A percentile compares a stretch with the other conserved stretches of the same genome.
Conservation (phyloP, 495 filamentous ascomycete genomes). For the Monascus purpureus region DNA sequence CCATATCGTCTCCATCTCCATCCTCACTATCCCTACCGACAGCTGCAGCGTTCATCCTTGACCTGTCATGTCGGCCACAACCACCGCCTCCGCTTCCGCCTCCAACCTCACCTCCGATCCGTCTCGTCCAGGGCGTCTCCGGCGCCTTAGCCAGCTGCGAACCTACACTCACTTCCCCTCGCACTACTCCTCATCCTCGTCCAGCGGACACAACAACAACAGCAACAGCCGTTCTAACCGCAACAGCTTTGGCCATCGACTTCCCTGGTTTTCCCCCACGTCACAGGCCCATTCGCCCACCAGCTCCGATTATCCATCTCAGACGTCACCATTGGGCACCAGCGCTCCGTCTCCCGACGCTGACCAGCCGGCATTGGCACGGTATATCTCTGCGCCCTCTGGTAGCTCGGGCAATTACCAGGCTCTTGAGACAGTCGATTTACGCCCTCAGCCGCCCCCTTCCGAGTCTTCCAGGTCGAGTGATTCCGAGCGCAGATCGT, state of each 20-base stretch:
- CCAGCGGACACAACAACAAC: conserved; percentile 13
- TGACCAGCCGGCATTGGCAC: conserved; percentile 19
- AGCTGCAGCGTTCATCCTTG: no score
- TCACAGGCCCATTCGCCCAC: conserved; percentile 1
- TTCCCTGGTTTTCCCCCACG: conserved; percentile 23
- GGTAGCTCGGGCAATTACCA: conserved; percentile 14
- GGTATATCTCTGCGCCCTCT: conserved; percentile 22
- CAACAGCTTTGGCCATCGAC: conserved; percentile 21
- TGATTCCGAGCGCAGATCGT: conserved; percentile 10
- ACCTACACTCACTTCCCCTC: conserved; percentile 51
- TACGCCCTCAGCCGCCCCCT: conserved; percentile 8
- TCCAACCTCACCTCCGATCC: conserved; percentile 15
- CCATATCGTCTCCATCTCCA: background rate
- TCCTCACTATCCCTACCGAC: conserved; percentile 1
- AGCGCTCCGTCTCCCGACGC: conserved; percentile 20
- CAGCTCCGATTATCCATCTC: no score
- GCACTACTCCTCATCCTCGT: conserved; percentile 18
- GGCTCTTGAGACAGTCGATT: conserved; percentile 11
- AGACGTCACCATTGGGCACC: conserved; percentile 3
- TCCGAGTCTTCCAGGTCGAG: conserved; percentile 17
- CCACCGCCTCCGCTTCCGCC: conserved; percentile 28
- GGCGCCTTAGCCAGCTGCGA: conserved; percentile 61
- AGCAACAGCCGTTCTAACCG: conserved; percentile 16
- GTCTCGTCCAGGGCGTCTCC: conserved; percentile 44
- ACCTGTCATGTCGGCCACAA: conserved; percentile 26